Conservation (phyloP, 164 flowering plant species). For the Berberis thunbergii region DNA sequence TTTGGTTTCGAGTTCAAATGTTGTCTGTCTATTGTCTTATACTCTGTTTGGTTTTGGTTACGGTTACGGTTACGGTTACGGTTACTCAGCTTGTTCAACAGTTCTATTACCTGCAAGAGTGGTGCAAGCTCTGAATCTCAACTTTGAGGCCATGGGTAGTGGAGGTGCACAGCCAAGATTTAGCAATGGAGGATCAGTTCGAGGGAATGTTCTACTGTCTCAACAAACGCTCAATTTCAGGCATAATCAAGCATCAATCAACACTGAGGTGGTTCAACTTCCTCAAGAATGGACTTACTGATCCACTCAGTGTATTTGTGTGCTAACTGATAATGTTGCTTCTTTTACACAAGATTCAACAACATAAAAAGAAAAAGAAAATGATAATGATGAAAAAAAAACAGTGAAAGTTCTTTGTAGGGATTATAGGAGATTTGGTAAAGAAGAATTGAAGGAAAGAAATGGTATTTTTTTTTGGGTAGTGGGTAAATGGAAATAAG, state of each 20-base stretch:
- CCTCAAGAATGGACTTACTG: conserved; percentile 87
- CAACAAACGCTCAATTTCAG: conserved; percentile 19
- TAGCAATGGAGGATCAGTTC: conserved; percentile 10
- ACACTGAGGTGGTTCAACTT: conserved; percentile 35
- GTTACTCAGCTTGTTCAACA: conserved; percentile 42
- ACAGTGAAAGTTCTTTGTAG: neutral
- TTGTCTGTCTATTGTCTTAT: too few relatives aligned
- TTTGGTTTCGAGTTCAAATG: neutral
- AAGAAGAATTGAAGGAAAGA: neutral
- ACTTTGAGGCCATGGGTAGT: conserved; percentile 33
- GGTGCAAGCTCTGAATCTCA: conserved; percentile 56
- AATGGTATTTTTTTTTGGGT: neutral
- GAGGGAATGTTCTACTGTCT: conserved; percentile 15
- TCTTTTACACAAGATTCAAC: neutral
- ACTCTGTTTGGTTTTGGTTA: too few relatives aligned
- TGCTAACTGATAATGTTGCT: neutral
- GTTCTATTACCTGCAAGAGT: conserved; percentile 68
- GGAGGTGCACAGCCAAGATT: conserved; percentile 15
- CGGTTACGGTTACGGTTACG: too few relatives aligned
- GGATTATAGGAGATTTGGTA: neutral
- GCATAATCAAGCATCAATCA: conserved; percentile 12
- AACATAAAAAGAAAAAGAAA: neutral
- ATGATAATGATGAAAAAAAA: neutral
- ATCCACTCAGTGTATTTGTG: neutral
- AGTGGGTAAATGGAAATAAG: neutral